These are phyloP conservation scores for Harringtonia aguacate DNA, from an alignment of 2,329 filamentous ascomycete species.

Conservation along the genomic window DNA sequence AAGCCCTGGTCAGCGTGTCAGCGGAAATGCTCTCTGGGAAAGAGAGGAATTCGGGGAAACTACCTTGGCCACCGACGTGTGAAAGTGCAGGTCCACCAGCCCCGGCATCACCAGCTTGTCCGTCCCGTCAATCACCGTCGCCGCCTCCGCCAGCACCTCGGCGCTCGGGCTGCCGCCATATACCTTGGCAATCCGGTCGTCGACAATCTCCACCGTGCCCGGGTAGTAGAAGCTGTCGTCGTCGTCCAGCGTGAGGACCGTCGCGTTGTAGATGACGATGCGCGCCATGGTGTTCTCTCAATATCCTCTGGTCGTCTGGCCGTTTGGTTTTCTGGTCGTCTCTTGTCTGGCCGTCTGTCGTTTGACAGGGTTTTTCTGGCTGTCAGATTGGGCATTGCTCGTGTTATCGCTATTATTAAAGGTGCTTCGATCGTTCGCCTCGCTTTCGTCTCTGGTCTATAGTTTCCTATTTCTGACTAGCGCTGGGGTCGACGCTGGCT, in stretches of 20 bases:
- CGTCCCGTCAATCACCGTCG: background rate
- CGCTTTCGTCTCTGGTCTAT: too few relatives aligned
- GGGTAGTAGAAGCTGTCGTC: slow-evolving; percentile 3
- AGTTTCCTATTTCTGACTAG: too few relatives aligned
- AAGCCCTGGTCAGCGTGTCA: background rate
- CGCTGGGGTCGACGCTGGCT: too few relatives aligned
- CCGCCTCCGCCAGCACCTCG: background rate
- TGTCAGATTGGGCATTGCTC: too few relatives aligned
- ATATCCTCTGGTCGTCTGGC: too few relatives aligned
- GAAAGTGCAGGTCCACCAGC: slow-evolving; percentile 4
- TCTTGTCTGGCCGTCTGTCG: too few relatives aligned
- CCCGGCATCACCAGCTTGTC: slow-evolving; percentile 5
- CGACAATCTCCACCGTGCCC: background rate
- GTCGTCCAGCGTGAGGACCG: slow-evolving; percentile 2
- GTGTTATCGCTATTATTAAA: too few relatives aligned
- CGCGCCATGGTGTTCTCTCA: background rate
- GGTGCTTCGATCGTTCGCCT: too few relatives aligned
- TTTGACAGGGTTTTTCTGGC: too few relatives aligned
- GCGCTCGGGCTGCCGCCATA: background rate
- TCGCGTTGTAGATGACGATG: slow-evolving; percentile 3
- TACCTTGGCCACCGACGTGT: slow-evolving; percentile 2
- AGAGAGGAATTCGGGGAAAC: too few relatives aligned
- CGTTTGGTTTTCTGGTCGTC: too few relatives aligned
- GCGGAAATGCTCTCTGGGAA: background rate
- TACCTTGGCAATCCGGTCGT: slow-evolving; percentile 1